Evolutionary conservation across 2,329 filamentous ascomycete species (phyloP).

Genomic region (Arthrobotrys megalospora): DNA sequence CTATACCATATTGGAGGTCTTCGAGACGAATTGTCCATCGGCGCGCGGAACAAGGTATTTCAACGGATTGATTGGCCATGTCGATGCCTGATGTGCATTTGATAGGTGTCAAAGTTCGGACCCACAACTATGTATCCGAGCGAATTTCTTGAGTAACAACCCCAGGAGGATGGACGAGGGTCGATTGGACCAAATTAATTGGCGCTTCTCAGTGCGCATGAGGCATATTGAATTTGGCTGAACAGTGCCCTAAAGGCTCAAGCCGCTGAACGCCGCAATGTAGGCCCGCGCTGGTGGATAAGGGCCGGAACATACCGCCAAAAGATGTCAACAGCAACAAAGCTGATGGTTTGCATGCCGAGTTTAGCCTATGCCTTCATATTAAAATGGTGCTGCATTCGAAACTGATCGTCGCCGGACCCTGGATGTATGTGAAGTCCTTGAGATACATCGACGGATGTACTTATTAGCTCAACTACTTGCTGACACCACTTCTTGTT

Average conservation of each 20-base stretch:
- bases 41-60: conserved; percentile 48
- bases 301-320: conserved; percentile 51
- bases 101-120: conserved; percentile 60
- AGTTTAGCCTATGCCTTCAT: conserved; percentile 57
- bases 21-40: conserved; percentile 57
- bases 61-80: conserved; percentile 39
- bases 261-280: conserved; percentile 58
- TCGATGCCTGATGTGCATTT: conserved; percentile 58
- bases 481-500: conserved; percentile 12
- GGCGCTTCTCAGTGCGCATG: conserved; percentile 53
- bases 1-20: conserved; percentile 33
- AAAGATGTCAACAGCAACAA: conserved; percentile 18
- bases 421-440: conserved; percentile 22
- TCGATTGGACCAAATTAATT: conserved; percentile 50
- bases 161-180: conserved; percentile 53
- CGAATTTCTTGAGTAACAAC: conserved; percentile 48
- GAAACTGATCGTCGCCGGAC: conserved; percentile 54
- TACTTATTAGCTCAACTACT: conserved; percentile 10
- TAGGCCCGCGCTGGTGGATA: conserved; percentile 25
- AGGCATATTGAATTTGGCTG: conserved; percentile 57
- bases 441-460: conserved; percentile 8
- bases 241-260: conserved; percentile 35
- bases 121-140: conserved; percentile 51
- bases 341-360: conserved; percentile 36
- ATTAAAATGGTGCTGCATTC: conserved; percentile 51